These are phyloP conservation scores for Boletellus ananiceps DNA, from an alignment of 768 basidiomycete genomes.

Conservation along the genomic window DNA sequence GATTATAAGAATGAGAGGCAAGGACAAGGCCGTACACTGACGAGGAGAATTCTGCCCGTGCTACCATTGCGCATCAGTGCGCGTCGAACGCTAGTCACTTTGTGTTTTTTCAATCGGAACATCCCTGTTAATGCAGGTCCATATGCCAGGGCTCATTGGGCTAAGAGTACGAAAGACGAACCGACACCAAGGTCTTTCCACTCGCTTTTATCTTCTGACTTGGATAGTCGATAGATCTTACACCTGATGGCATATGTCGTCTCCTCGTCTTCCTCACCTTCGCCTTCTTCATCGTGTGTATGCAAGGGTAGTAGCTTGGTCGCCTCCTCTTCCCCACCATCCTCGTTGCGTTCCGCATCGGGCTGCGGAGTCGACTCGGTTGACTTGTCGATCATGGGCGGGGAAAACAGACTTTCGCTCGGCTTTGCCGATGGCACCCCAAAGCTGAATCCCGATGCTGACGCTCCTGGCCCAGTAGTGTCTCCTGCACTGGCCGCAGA, in stretches of 20 bases:
- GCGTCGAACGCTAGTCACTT: constrained; percentile 52
- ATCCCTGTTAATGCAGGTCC: constrained; percentile 43
- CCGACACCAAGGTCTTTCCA: constrained; percentile 72
- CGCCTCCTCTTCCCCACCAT: constrained; percentile 29
- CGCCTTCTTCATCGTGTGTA: constrained; percentile 66
- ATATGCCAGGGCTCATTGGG: background rate
- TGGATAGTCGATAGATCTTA: constrained; percentile 60
- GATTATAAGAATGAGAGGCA: background rate
- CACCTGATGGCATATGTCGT: constrained; percentile 54
- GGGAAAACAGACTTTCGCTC: constrained; percentile 24
- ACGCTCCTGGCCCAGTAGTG: constrained; percentile 7
- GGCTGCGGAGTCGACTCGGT: constrained; percentile 29
- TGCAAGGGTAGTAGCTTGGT: constrained; percentile 19
- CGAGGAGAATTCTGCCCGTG: constrained; percentile 72
- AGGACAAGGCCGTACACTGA: constrained; percentile 34
- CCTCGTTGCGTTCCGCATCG: constrained; percentile 20
- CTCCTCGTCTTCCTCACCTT: constrained; percentile 78
- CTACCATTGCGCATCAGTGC: constrained; percentile 66
- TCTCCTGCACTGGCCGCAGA: constrained; percentile 20
- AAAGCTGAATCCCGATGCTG: constrained; percentile 22
- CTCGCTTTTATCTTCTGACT: constrained; percentile 40
- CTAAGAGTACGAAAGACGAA: constrained; percentile 31
- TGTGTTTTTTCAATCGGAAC: constrained; percentile 71
- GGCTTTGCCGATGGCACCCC: constrained; percentile 20
- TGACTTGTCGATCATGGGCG: constrained; percentile 26